Evolutionary conservation across 148 eudicot genomes (phyloP).

Genomic region (Agrostemma githago): DNA sequence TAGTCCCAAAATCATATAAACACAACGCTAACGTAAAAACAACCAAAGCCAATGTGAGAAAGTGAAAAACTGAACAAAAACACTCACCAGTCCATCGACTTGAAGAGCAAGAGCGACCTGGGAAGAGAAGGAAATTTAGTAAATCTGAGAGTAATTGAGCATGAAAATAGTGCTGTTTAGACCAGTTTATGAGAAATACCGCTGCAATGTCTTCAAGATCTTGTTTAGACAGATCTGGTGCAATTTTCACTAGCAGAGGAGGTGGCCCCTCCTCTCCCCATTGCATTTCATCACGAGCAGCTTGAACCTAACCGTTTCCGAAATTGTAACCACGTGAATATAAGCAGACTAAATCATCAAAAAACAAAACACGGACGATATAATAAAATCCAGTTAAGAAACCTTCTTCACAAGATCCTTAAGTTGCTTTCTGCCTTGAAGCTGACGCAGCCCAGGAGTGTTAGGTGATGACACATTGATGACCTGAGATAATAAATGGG

Average conservation of each 20-base stretch:
- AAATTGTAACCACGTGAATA: constrained; percentile 5
- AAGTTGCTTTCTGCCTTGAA: constrained; percentile 95
- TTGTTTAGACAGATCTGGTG: constrained; percentile 92
- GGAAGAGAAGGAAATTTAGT: constrained; percentile 22
- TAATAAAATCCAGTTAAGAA: constrained; percentile 4
- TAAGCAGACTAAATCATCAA: not conserved
- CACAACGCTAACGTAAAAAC: not conserved
- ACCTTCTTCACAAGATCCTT: constrained; percentile 99
- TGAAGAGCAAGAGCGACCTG: constrained; percentile 97
- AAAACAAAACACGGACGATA: not conserved
- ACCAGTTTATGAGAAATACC: constrained; percentile 36
- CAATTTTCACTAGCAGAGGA: constrained; percentile 94
- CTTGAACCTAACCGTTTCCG: constrained; percentile 66
- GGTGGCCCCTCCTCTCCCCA: constrained; percentile 99
- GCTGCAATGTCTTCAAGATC: constrained; percentile 99
- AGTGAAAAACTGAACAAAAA: constrained; percentile 10
- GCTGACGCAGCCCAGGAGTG: constrained; percentile 97
- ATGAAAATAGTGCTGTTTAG: constrained; percentile 10
- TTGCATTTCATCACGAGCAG: constrained; percentile 99
- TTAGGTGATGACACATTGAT: constrained; percentile 96
- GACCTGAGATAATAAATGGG: constrained; percentile 41
- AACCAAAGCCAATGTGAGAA: not conserved
- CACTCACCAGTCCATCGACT: constrained; percentile 86
- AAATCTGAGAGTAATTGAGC: constrained; percentile 18
- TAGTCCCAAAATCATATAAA: too few relatives aligned